Base-by-base conservation (phyloP, 768 basidiomycete genomes). In the Hypholoma sublateritium region DNA sequence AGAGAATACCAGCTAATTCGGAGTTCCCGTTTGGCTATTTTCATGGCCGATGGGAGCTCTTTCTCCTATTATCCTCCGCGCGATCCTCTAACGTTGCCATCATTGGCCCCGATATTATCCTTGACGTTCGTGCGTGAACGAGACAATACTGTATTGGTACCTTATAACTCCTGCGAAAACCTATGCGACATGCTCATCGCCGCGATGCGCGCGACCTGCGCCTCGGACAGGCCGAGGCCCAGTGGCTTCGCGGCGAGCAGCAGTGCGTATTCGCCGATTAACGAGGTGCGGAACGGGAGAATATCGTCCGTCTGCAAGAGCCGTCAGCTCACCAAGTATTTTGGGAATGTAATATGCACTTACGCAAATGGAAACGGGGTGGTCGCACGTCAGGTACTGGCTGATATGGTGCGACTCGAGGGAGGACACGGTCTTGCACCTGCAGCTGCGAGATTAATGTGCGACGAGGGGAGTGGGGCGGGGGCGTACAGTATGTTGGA, bases 331-430 rank as follows among this genome's bases (percentile, higher is more conserved):
- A 35, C 51, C 51, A 21, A 13, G 22, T 34, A 45, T 37, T 50
- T 37, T 22, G 35, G 35, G 44, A 44, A 36, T 19, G n/a, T 11
- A 46, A 25, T 14, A 24, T 6, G 16, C 43, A 25, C 86, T 59
- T 70, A 93, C 92, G 66, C 89, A 93, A 56, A 94, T 88, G 8
- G 81, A 79, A 37, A 93, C 76, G 0, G 90, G 89, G 62, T 93
- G 88, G 41, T 81, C 69, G 39, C 78, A 74, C 50, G 71, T 69
- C 25, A 93, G 77, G 66, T 89, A 89, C 63, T 85, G 80, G 22
- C 72, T 72, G 57, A 94, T 85, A 62, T 93, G 91, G 62, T 93
- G 91, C 24, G 78, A 82, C 35, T 89, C 85, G 9, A 93, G 70
- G 14, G 71, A 73, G 6, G 75, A 50, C 1, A 88, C 88, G 0